Evolutionary conservation across 768 basidiomycete genomes (phyloP).

Genomic region (Leccinum rimulosum): DNA sequence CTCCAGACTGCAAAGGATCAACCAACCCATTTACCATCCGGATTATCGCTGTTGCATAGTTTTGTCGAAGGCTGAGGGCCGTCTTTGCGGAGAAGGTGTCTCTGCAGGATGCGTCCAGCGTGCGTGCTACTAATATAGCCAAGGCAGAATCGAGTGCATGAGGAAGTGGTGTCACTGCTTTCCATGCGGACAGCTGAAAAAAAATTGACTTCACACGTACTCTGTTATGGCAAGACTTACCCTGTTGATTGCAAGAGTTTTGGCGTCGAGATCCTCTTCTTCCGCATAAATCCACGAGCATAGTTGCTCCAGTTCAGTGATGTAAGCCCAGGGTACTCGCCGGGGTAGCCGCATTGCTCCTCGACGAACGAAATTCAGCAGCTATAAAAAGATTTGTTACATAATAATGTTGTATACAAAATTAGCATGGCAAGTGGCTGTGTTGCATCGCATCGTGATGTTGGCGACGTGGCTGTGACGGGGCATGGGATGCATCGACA

Average conservation of each 20-base stretch:
- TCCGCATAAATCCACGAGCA: conserved; percentile 74
- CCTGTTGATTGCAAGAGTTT: conserved; percentile 57
- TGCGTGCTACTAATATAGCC: conserved; percentile 56
- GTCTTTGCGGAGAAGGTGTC: conserved; percentile 25
- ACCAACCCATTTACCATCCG: conserved; percentile 94
- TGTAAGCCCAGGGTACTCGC: conserved; percentile 74
- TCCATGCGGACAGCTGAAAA: conserved; percentile 76
- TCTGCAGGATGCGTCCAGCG: conserved; percentile 45
- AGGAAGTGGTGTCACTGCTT: conserved; percentile 67
- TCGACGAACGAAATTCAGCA: not conserved
- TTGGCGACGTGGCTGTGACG: not conserved
- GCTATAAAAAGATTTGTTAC: too few species aligned
- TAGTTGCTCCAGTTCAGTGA: conserved; percentile 69
- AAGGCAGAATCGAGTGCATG: conserved; percentile 77
- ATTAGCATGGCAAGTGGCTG: too few species aligned
- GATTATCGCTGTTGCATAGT: conserved; percentile 78
- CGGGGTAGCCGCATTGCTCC: conserved; percentile 67
- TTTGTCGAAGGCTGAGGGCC: conserved; percentile 61
- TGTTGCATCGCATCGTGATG: not conserved
- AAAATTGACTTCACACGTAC: conserved; percentile 9
- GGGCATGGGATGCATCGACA: too few species aligned
- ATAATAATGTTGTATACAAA: too few species aligned
- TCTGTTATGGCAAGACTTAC: conserved; percentile 40
- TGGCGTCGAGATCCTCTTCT: conserved; percentile 56
- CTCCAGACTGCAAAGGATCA: conserved; percentile 87